Conservation (phyloP, 352 stramenopile species). For the Pseudoperonospora humuli region DNA sequence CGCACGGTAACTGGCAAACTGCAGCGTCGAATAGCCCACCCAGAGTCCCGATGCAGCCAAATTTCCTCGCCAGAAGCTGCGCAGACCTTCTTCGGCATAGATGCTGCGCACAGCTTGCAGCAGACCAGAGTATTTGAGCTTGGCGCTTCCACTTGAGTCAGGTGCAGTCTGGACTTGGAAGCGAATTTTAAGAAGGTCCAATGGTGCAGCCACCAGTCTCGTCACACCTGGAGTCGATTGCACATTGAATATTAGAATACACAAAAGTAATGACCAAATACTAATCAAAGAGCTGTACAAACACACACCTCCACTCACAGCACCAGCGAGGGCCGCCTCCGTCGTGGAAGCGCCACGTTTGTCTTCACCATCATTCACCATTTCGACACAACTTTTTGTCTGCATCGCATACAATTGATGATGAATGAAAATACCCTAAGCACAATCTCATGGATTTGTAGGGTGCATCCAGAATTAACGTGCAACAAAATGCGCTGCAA, state of each 20-base stretch:
- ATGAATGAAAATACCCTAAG: no score
- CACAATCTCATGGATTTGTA: no score
- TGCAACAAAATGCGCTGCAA: no score
- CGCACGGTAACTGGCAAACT: slow-evolving; percentile 64
- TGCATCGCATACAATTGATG: no score
- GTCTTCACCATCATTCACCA: no score
- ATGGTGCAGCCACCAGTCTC: slow-evolving; percentile 60
- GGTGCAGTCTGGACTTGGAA: slow-evolving; percentile 72
- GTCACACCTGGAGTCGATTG: slow-evolving; percentile 32
- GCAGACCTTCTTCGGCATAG: slow-evolving; percentile 70
- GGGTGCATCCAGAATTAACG: no score
- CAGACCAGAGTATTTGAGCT: slow-evolving; percentile 46
- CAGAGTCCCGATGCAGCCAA: slow-evolving; percentile 67
- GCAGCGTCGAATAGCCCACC: slow-evolving; percentile 74
- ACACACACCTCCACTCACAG: slow-evolving; percentile 45
- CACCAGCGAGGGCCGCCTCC: slow-evolving; percentile 51
- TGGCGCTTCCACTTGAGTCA: slow-evolving; percentile 16
- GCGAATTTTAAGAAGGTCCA: slow-evolving; percentile 77
- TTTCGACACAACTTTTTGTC: no score
- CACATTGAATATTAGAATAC: not conserved
- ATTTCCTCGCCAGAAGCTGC: slow-evolving; percentile 81
- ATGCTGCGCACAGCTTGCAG: slow-evolving; percentile 56
- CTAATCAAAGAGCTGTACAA: no score
- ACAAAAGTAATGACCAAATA: not conserved
- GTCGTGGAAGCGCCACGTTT: slow-evolving; percentile 29